Conservation (phyloP, 1,284 basidiomycete genomes). For the Ustilago sp. region DNA sequence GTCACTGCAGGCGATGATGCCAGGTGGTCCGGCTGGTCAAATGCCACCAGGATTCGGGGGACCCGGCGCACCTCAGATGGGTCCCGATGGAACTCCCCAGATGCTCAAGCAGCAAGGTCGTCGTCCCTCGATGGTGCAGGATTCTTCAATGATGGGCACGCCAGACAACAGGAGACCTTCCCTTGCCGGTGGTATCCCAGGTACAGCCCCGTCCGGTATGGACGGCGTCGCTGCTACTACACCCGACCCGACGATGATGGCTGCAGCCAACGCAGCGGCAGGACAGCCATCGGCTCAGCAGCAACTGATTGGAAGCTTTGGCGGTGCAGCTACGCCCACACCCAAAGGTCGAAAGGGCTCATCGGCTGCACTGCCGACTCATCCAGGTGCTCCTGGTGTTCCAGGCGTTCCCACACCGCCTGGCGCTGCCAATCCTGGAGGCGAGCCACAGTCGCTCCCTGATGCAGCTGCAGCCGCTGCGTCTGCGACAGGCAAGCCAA, state of each 20-base stretch:
- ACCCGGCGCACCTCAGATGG: constrained; percentile 25
- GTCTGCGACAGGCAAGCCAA: constrained; percentile 50
- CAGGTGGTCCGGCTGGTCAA: constrained; percentile 24
- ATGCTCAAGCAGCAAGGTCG: constrained; percentile 46
- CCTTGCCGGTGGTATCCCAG: constrained; percentile 13
- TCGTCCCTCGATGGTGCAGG: constrained; percentile 40
- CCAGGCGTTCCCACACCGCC: constrained; percentile 7
- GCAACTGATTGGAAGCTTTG: constrained; percentile 44
- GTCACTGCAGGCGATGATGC: constrained; percentile 27
- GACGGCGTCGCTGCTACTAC: constrained; percentile 30
- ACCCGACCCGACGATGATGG: constrained; percentile 39
- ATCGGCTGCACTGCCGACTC: constrained; percentile 13
- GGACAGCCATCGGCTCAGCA: constrained; percentile 35
- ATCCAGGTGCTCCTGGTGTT: constrained; percentile 11
- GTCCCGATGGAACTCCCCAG: constrained; percentile 19
- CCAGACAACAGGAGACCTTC: constrained; percentile 33
- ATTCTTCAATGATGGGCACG: constrained; percentile 24
- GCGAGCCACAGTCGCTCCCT: constrained; percentile 29
- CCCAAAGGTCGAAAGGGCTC: constrained; percentile 29
- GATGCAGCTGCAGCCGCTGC: constrained; percentile 41
- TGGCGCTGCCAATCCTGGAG: constrained; percentile 2
- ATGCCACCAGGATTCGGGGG: constrained; percentile 33
- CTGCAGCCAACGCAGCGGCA: constrained; percentile 44
- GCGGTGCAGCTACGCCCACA: constrained; percentile 14
- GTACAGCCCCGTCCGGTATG: constrained; percentile 17